Percentiles rank a stretch among this genome's conserved stretches.
Evolutionary conservation across 2,329 filamentous ascomycete genomes (phyloP).

Genomic region (Eutypella sp.): DNA sequence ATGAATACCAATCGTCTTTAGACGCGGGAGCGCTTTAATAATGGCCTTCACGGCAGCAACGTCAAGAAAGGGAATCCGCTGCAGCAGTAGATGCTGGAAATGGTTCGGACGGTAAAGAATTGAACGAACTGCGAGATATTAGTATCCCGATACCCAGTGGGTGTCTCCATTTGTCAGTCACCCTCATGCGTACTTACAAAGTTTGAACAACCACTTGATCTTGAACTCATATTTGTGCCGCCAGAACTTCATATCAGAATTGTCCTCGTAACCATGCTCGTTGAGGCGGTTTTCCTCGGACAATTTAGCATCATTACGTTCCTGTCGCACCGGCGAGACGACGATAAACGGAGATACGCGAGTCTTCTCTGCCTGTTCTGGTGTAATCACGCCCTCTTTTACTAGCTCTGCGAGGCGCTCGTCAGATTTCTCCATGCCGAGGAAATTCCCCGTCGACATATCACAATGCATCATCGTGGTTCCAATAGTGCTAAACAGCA

Average conservation of each 20-base stretch:
- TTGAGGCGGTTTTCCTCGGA: not conserved
- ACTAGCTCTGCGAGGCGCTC: not conserved
- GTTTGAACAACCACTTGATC: not conserved
- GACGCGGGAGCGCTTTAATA: constrained; percentile 11
- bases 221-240: not conserved
- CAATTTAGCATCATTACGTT: not conserved
- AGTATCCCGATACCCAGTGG: constrained; percentile 1
- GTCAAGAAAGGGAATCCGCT: constrained; percentile 20
- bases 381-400: not conserved
- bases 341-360: not conserved
- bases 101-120: constrained; percentile 9
- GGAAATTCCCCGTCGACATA: not conserved
- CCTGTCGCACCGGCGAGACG: not conserved
- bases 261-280: not conserved
- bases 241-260: not conserved
- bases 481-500: constrained; percentile 8
- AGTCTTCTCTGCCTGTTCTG: not conserved
- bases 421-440: not conserved
- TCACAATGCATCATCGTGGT: not conserved
- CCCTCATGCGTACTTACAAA: constrained; percentile 1
- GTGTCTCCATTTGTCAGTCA: not conserved
- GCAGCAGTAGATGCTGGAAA: constrained; percentile 19
- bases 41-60: constrained; percentile 11
- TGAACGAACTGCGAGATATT: constrained; percentile 6
- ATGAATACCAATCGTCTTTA: constrained; percentile 20